A percentile compares a stretch with the other conserved stretches of the same genome.
phyloP scores from a whole-genome alignment of 2,329 filamentous ascomycete species.

The Truncatella angustata region DNA sequence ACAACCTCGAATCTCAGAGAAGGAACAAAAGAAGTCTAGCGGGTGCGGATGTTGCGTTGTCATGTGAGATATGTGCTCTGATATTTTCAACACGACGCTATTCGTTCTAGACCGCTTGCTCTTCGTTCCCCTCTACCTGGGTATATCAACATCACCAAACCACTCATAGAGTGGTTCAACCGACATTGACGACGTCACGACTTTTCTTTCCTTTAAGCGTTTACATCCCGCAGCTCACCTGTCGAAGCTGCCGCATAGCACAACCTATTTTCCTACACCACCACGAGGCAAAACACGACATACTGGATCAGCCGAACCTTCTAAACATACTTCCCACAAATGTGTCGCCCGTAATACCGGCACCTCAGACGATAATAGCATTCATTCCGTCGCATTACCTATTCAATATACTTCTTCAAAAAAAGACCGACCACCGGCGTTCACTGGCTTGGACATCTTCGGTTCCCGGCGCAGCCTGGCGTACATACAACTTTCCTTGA shows the following conservation, averaged over 20 bases:
- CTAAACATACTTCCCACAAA: too few relatives aligned
- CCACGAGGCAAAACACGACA: too few relatives aligned
- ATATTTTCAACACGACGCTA: too few relatives aligned
- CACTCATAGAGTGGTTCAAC: neutral
- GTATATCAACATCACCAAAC: neutral
- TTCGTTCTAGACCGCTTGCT: too few relatives aligned
- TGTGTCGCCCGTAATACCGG: too few relatives aligned
- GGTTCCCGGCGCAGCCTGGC: neutral
- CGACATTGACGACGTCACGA: conserved; percentile 8
- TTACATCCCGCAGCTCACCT: neutral
- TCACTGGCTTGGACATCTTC: conserved; percentile 7
- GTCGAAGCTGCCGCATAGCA: neutral
- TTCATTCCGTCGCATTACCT: neutral
- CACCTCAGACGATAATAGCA: too few relatives aligned
- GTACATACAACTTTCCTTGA: neutral
- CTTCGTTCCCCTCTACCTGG: too few relatives aligned
- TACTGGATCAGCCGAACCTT: too few relatives aligned
- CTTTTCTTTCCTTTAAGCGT: conserved; percentile 6
- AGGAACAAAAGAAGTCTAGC: conserved; percentile 53
- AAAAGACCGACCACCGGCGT: conserved; percentile 3
- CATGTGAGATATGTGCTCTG: conserved; percentile 54
- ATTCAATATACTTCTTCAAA: neutral
- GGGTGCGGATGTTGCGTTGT: conserved; percentile 71
- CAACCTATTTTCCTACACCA: too few relatives aligned
- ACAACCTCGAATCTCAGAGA: conserved; percentile 41